Evolutionary conservation across 139 green algal species (phyloP).

Genomic region (Closterium sp.): DNA sequence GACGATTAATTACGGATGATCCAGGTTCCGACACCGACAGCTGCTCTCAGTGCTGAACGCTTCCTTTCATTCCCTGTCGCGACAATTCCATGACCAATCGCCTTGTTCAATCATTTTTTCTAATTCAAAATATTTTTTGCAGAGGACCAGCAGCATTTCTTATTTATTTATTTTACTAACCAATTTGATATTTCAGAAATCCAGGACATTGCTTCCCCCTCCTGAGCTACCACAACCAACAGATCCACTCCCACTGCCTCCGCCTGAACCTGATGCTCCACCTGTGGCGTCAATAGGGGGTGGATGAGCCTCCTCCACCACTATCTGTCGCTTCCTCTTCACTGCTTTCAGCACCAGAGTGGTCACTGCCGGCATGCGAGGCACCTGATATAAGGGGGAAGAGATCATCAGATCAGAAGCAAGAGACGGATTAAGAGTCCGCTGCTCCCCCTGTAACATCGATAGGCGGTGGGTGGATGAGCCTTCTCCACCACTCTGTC

Average conservation of each 20-base stretch:
- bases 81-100: neutral
- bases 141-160: neutral
- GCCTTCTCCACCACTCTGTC: too few relatives aligned
- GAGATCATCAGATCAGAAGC: neutral
- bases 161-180: neutral
- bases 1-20: too few relatives aligned
- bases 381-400: neutral
- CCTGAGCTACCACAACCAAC: neutral
- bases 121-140: neutral
- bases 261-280: neutral
- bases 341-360: neutral
- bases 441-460: too few relatives aligned
- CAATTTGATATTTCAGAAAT: neutral
- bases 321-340: neutral
- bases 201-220: neutral
- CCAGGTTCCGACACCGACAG: too few relatives aligned
- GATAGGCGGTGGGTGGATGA: too few relatives aligned
- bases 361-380: neutral
- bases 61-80: too few relatives aligned
- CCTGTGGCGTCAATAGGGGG: neutral
- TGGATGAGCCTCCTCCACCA: neutral
- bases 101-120: neutral
- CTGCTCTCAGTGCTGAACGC: too few relatives aligned
- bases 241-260: neutral
- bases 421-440: too few relatives aligned